These are phyloP conservation scores for Chytriomyces sp. DNA, from an alignment of 192 early-diverging fungal species.

Conservation along the genomic window DNA sequence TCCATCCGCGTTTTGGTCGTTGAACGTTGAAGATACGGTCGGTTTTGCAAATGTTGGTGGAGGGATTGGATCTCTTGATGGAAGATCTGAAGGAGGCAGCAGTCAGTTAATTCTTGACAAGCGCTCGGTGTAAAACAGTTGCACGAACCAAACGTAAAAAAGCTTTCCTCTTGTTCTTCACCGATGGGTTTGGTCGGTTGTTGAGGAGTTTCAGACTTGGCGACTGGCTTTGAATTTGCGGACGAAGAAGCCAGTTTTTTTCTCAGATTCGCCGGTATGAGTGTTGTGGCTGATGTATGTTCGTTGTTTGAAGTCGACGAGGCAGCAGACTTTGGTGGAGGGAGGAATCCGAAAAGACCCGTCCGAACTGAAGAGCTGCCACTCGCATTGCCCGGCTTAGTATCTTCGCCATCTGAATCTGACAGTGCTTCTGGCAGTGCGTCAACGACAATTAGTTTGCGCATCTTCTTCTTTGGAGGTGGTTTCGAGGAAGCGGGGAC, in stretches of 20 bases:
- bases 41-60: background rate
- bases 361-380: background rate
- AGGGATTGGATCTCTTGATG: no score
- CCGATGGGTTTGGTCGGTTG: background rate
- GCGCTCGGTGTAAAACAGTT: background rate
- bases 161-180: background rate
- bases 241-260: background rate
- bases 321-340: constrained; percentile 14
- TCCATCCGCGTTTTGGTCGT: background rate
- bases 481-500: background rate
- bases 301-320: background rate
- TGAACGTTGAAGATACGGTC: background rate
- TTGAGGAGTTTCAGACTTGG: constrained; percentile 3
- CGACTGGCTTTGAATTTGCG: background rate
- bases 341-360: constrained; percentile 26
- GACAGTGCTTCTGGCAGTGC: background rate
- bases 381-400: background rate
- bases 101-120: background rate
- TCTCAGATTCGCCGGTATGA: constrained; percentile 13
- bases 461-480: background rate
- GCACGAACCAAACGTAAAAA: constrained; percentile 26
- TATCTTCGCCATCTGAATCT: constrained; percentile 4
- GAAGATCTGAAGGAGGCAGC: no score
- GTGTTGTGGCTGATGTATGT: background rate
- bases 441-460: background rate